Evolutionary conservation across 257 asterid species (phyloP), one percentile per base, ranked within the genome.

Genomic region (Solanum piurae): DNA sequence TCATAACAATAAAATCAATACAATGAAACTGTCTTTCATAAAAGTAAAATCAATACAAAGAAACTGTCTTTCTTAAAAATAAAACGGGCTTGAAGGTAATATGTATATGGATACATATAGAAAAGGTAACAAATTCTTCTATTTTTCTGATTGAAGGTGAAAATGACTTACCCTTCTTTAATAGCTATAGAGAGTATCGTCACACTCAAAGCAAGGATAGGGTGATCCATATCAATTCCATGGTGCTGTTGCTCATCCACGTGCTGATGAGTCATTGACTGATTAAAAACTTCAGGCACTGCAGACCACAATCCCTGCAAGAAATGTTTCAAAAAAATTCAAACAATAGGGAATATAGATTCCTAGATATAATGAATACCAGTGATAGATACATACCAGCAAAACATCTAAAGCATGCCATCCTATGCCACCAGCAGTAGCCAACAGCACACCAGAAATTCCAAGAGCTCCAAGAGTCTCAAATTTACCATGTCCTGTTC

Each of bases 391-490:
- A 64, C 46, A 13, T 94, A 97, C 99, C 94, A 76, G 69, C 88
- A 97, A 83, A 75, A 94, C 92, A 84, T 97, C 98, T 44, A 95
- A 87, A 75, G 98, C 98, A 92, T 97, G 99, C 98, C 98, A 97
- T 87, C 95, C 98, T 42, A 97, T 95, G 88, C 99, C 99, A 84
- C 99, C 99, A 83, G 98, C 97, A 86, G 99, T 96, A 86, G 91
- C 93, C 96, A 97, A 93, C 75, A 97, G 98, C 91, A 95, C 89
- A 72, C 91, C 92, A 66, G 99, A 97, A 92, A 96, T 97, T 84
- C 95, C 96, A 87, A 97, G 98, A 73, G 99, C 99, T 87, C 99
- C 99, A 89, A 97, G 91, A 25, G 98, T 95, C 92, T 97, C 99
- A 88, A 97, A 97, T 92, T 97, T 97, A 68, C 99, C 99, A 90